These are phyloP conservation scores for Monascus ruber DNA, from an alignment of 2,329 filamentous ascomycete genomes.

Conservation along the genomic window DNA sequence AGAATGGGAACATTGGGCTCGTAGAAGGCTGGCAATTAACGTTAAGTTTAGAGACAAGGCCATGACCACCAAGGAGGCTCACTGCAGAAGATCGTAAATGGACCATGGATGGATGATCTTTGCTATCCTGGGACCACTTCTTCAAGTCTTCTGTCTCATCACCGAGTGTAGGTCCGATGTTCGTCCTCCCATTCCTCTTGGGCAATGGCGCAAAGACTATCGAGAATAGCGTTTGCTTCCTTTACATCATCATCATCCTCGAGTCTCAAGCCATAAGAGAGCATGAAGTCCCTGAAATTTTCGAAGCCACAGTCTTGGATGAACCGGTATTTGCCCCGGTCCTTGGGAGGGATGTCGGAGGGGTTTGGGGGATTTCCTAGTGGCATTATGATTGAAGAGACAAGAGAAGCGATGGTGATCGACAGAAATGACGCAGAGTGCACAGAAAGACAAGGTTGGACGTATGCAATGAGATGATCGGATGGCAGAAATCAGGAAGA, in stretches of 20 bases:
- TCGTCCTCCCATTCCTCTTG: too few species aligned
- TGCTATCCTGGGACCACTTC: too few species aligned
- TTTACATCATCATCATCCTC: constrained; percentile 1
- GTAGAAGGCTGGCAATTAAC: too few species aligned
- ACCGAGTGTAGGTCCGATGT: too few species aligned
- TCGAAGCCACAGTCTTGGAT: constrained; percentile 3
- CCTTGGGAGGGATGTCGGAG: constrained; percentile 3
- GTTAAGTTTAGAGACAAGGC: too few species aligned
- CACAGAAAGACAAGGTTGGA: not conserved
- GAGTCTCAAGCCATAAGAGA: constrained; percentile 2
- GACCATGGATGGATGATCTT: too few species aligned
- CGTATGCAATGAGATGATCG: not conserved
- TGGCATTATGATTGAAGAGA: constrained; percentile 1
- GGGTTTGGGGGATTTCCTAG: not conserved
- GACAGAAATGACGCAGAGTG: not conserved
- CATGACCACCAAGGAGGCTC: too few species aligned
- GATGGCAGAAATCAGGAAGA: not conserved
- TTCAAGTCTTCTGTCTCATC: too few species aligned
- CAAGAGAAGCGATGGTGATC: constrained; percentile 8
- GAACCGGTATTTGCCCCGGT: constrained; percentile 1
- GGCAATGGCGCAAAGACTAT: not conserved
- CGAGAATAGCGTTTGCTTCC: constrained; percentile 2
- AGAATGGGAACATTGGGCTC: too few species aligned
- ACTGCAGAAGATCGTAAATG: too few species aligned
- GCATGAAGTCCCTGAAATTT: constrained; percentile 4